A percentile compares a stretch with the other conserved stretches of the same genome.
These are phyloP conservation scores for Xenoacremonium recifei DNA, from an alignment of 2,329 filamentous ascomycete species.

Conservation along the genomic window DNA sequence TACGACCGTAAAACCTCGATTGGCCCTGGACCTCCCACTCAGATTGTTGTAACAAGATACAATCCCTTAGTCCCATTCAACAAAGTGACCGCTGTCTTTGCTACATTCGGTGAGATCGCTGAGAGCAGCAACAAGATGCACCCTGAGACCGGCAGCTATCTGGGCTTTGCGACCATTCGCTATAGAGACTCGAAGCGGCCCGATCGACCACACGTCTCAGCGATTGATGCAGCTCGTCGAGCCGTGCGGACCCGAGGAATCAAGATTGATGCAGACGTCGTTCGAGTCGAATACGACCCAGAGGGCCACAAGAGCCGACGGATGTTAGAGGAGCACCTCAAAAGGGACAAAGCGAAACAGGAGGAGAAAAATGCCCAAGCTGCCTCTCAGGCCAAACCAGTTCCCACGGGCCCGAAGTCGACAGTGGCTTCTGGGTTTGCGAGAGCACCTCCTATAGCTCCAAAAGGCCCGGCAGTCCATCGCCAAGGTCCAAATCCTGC, in stretches of 20 bases:
- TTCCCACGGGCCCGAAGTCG: conserved; percentile 39
- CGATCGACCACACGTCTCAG: conserved; percentile 52
- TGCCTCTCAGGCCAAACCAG: conserved; percentile 27
- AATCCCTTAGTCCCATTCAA: conserved; percentile 83
- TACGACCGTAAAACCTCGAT: conserved; percentile 83
- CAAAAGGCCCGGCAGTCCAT: conserved; percentile 74
- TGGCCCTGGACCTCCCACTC: conserved; percentile 83
- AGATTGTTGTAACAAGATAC: conserved; percentile 94
- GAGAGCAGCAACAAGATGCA: conserved; percentile 94
- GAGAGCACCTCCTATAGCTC: conserved; percentile 74
- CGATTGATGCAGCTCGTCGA: conserved; percentile 76
- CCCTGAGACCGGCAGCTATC: conserved; percentile 87
- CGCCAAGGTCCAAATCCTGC: conserved; percentile 34
- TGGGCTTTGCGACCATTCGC: conserved; percentile 89
- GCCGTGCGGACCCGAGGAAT: conserved; percentile 76
- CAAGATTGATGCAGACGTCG: conserved; percentile 72
- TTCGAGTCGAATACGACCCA: conserved; percentile 85
- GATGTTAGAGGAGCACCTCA: conserved; percentile 73
- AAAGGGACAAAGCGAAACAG: conserved; percentile 63
- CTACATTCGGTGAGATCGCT: conserved; percentile 81
- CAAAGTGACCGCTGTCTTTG: conserved; percentile 74
- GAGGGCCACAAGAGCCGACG: conserved; percentile 80
- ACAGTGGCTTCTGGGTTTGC: conserved; percentile 26
- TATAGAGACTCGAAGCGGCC: conserved; percentile 70
- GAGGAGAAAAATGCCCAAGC: conserved; percentile 35